Percentiles rank a stretch among this genome's conserved stretches.
These are phyloP conservation scores for Schizochytrium sp. DNA, from an alignment of 108 stramenopile genomes.

Conservation along the genomic window DNA sequence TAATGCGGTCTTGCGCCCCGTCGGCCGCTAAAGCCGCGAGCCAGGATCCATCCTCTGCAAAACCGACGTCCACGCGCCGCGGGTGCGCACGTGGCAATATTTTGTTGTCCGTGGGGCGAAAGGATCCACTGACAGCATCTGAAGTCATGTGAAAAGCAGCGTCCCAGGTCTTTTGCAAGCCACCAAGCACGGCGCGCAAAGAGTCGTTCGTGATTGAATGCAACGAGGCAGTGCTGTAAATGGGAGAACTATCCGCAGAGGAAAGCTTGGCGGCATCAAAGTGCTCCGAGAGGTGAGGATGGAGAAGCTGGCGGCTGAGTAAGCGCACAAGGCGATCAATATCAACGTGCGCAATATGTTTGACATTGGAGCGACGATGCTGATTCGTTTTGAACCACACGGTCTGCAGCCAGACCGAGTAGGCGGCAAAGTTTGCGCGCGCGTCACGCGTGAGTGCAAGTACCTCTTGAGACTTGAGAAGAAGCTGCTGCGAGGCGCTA, in stretches of 20 bases:
- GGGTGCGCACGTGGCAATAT: neutral
- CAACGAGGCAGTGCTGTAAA: neutral
- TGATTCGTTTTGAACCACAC: slow-evolving; percentile 2
- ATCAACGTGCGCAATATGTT: neutral
- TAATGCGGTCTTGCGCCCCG: neutral
- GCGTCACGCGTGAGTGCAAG: neutral
- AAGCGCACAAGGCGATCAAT: neutral
- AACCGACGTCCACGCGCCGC: neutral
- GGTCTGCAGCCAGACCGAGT: neutral
- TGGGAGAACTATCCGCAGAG: neutral
- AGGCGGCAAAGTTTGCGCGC: neutral
- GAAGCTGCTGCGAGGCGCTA: neutral
- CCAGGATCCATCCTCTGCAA: neutral
- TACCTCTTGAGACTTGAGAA: neutral
- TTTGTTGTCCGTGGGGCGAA: neutral
- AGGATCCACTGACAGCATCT: neutral
- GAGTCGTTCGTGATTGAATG: neutral
- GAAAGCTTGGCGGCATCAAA: neutral
- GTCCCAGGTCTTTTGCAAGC: neutral
- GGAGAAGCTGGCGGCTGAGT: neutral
- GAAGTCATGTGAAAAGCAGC: neutral
- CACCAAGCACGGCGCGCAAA: neutral
- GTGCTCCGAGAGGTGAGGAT: neutral
- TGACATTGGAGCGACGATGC: neutral
- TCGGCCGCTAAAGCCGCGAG: neutral